A percentile compares a stretch with the other conserved stretches of the same genome.
Conservation (phyloP, 371 early-diverging fungal species). For the Mortierella sp. region DNA sequence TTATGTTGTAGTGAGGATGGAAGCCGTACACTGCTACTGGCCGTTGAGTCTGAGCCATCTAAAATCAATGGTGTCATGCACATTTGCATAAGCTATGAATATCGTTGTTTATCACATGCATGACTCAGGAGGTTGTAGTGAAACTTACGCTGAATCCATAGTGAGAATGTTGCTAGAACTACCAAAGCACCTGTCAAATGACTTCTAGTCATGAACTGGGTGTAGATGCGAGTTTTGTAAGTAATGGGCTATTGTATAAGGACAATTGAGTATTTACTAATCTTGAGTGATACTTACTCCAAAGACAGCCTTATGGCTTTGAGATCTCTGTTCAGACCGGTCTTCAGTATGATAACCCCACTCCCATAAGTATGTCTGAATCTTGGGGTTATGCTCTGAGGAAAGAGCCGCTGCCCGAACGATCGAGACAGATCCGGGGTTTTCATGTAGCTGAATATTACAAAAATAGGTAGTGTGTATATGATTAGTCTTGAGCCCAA, state of each 20-base stretch:
- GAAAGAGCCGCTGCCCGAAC: neutral
- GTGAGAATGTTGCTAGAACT: slow-evolving; percentile 31
- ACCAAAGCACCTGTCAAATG: slow-evolving; percentile 18
- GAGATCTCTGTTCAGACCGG: neutral
- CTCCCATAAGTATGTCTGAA: slow-evolving; percentile 24
- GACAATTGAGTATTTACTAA: too few relatives aligned
- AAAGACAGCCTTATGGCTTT: slow-evolving; percentile 48
- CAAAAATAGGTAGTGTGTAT: neutral
- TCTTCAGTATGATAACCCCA: slow-evolving; percentile 23
- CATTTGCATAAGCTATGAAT: too few relatives aligned
- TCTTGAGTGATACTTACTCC: slow-evolving; percentile 19
- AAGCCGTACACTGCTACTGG: slow-evolving; percentile 15
- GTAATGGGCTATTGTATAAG: neutral
- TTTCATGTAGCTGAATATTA: slow-evolving; percentile 15
- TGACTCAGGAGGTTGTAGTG: neutral
- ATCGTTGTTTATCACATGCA: neutral
- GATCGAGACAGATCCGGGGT: slow-evolving; percentile 22
- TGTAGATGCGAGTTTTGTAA: neutral
- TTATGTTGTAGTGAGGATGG: slow-evolving; percentile 10
- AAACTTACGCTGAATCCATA: slow-evolving; percentile 41
- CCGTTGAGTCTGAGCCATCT: neutral
- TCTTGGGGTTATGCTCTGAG: neutral
- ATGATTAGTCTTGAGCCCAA: neutral
- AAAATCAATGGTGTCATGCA: too few relatives aligned
- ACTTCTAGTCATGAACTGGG: slow-evolving; percentile 35